Percentiles rank a stretch among this genome's conserved stretches.
phyloP scores from a whole-genome alignment of 805 yeast genomes.

The Wickerhamomyces silvicola region DNA sequence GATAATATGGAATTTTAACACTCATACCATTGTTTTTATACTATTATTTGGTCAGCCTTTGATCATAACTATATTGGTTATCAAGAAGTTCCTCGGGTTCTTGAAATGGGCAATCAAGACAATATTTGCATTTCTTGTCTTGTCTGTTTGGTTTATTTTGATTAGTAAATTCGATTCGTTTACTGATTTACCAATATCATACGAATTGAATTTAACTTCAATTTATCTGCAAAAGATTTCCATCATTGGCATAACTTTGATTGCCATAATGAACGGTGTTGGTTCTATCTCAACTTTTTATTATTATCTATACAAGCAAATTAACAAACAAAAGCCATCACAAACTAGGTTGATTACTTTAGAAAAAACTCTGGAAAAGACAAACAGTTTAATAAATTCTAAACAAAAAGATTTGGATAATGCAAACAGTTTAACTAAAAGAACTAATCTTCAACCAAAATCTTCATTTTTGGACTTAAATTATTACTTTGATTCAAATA shows the following conservation, averaged over 20 bases:
- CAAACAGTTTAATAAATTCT: conserved; percentile 14
- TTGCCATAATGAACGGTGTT: conserved; percentile 20
- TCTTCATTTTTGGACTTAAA: conserved; percentile 18
- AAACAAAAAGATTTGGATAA: conserved; percentile 11
- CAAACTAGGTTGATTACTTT: conserved; percentile 7
- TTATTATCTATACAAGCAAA: conserved; percentile 14
- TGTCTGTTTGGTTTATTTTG: conserved; percentile 14
- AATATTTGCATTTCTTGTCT: conserved; percentile 1
- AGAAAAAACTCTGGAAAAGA: conserved; percentile 11
- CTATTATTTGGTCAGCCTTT: conserved; percentile 18
- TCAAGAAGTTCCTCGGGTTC: conserved; percentile 16
- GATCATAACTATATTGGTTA: conserved; percentile 8
- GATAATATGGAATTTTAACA: background rate
- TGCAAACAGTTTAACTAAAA: conserved; percentile 6
- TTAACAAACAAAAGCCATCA: conserved; percentile 3
- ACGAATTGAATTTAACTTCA: conserved; percentile 8
- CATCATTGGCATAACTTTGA: conserved; percentile 22
- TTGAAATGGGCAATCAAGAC: conserved; percentile 7
- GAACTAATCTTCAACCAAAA: conserved; percentile 15
- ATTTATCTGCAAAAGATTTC: conserved; percentile 15
- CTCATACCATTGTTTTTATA: conserved; percentile 3
- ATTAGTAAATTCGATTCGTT: conserved; percentile 14
- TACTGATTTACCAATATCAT: conserved; percentile 14
- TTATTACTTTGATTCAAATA: conserved; percentile 4
- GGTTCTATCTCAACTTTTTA: conserved; percentile 24